Conservation (phyloP, 805 yeast genomes). For the Candida peoriensis region DNA sequence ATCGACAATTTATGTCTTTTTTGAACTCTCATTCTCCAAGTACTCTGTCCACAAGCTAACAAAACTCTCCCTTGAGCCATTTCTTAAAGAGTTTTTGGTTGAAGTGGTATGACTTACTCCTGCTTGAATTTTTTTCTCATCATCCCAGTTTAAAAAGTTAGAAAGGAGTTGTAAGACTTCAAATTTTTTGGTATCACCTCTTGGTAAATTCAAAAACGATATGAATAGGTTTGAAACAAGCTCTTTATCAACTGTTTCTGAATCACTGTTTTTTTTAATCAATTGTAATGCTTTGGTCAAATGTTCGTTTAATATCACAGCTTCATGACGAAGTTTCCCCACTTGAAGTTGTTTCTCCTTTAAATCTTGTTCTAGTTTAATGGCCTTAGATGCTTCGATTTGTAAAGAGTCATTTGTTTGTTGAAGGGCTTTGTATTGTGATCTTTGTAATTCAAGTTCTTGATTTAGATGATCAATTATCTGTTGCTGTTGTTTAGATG, state of each 20-base stretch:
- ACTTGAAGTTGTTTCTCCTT: conserved; percentile 72
- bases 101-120: conserved; percentile 49
- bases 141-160: conserved; percentile 85
- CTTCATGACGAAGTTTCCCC: conserved; percentile 92
- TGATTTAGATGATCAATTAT: conserved; percentile 10
- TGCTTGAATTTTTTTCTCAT: conserved; percentile 67
- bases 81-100: conserved; percentile 18
- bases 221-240: conserved; percentile 80
- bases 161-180: conserved; percentile 85
- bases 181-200: conserved; percentile 92
- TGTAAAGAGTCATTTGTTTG: conserved; percentile 20
- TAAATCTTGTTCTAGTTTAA: conserved; percentile 45
- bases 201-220: conserved; percentile 78
- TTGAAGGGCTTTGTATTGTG: conserved; percentile 21
- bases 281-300: conserved; percentile 86
- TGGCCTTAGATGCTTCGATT: conserved; percentile 19
- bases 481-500: conserved; percentile 4
- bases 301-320: conserved; percentile 89
- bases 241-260: conserved; percentile 81
- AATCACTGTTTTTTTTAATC: conserved; percentile 70
- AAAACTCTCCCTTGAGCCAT: conserved; percentile 41
- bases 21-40: conserved; percentile 59
- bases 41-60: conserved; percentile 78
- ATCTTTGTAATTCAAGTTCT: conserved; percentile 26
- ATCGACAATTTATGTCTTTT: neutral